Base-by-base conservation (phyloP, 2,329 filamentous ascomycete species). In the Paecilomyces sp. region DNA sequence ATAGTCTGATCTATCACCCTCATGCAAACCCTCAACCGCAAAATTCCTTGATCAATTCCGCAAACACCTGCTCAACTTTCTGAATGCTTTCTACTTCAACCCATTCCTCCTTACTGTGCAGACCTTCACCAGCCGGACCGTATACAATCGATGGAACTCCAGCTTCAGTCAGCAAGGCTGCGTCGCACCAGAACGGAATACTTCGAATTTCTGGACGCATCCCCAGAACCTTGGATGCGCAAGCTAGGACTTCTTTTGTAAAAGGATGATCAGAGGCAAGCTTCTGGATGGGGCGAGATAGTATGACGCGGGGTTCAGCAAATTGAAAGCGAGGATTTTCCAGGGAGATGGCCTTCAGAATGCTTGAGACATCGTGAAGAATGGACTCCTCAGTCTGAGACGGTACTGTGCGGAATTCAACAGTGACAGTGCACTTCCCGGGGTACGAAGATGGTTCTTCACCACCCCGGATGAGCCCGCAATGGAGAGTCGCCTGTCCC, bases 401-500 rank as follows among this genome's bases (percentile, higher is more conserved):
- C 1, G 77, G 68, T 0, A 84, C 64, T 0, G 80, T 83, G 7
- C 82, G 77, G 5, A 79, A 74, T 61, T 84, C 82, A 1, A 83
- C 56, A 0, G 75, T 76, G 18, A 84, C 69, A 0, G 72, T 80
- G 66, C 81, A 83, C n/a, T 70, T 68, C 0, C 74, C 77, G 0
- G 81, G 80, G 56, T 84, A 84, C 0, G 79, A 82, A 0, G 81
- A 81, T 0, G 73, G 70, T 56, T 84, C 82, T 58, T 83, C 79
- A 0, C 82, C 81, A 0, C 82, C 81, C 12, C 72, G 73, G 52
- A 83, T 79, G 5, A 80, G 61, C 0, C 78, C 78, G 3, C 78
- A 80, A 54, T 84, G 82, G 3, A 82, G 67, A 2, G 74, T 78
- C 4, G 74, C 76, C 8, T 67, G 71, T 0, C 76, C 80, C 2